Evolutionary conservation across 768 basidiomycete genomes (phyloP).

Genomic region (Cystobasidium ongulense): DNA sequence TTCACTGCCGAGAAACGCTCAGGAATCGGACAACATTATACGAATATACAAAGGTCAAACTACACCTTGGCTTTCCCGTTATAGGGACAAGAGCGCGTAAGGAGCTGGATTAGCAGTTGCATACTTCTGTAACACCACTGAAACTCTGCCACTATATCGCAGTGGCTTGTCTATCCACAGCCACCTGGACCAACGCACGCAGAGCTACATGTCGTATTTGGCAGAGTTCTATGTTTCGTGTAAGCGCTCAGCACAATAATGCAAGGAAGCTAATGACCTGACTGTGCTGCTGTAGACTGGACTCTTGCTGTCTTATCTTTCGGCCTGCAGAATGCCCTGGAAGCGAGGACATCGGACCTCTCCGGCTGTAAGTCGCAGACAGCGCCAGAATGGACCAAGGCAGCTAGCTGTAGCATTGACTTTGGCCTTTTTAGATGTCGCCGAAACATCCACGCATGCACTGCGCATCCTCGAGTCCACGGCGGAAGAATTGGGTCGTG

Average conservation of each 20-base stretch:
- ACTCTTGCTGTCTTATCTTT: not conserved
- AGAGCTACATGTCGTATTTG: not conserved
- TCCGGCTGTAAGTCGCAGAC: not conserved
- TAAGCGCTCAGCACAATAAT: too few species aligned
- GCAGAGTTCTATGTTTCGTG: not conserved
- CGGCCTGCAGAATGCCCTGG: not conserved
- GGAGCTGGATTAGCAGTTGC: too few species aligned
- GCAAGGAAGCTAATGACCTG: too few species aligned
- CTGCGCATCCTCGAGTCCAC: not conserved
- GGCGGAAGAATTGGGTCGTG: not conserved
- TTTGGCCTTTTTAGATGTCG: not conserved
- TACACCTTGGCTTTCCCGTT: not conserved
- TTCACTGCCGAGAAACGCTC: not conserved
- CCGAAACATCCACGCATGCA: not conserved
- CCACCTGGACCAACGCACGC: not conserved
- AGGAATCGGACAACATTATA: not conserved
- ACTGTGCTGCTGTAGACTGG: not conserved
- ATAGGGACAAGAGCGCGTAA: not conserved
- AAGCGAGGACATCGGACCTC: not conserved
- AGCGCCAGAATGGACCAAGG: too few species aligned
- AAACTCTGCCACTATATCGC: too few species aligned
- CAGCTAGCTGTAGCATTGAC: too few species aligned
- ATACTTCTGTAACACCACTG: too few species aligned
- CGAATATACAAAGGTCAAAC: not conserved
- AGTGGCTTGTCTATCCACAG: not conserved